Base-by-base conservation (phyloP, 202 grass and related monocot genomes). In the Saccharum hybrid region DNA sequence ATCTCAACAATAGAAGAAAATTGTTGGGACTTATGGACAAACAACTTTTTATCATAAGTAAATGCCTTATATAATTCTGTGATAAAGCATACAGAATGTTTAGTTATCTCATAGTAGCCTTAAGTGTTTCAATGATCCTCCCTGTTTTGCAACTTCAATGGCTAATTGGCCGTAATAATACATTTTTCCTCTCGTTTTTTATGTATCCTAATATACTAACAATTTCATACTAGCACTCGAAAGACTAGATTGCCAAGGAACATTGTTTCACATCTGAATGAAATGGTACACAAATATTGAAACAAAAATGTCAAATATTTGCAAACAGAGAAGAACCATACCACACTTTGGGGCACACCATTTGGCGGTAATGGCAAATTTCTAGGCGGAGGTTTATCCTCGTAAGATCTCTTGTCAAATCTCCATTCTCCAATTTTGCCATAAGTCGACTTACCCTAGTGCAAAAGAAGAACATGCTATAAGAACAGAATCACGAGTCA, bases 341-440 rank as follows among this genome's bases (percentile, higher is more conserved):
- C 92, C 95, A 98, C 92, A 66, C 95, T 98, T 71, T 90, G 77
- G 81, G 95, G 88, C 63, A 94, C 83, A 21, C 89, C 92, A 80
- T 84, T 70, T 7, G 95, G 95, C 57, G 95, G 95, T 86, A 91
- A 84, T 62, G 90, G 15, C 71, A 94, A 85, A 77, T 98, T 98
- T 82, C 80, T 91, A 62, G 87, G 90, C 74, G 90, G 92, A 77
- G 95, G 87, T 77, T 78, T 91, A 11, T 7, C 63, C 4, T 38
- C 46, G 18, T 83, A 98, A n/a, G 74, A 87, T 90, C 95, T 98
- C 88, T 94, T 98, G 86, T 98, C 92, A 91, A 98, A 94, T 63
- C 90, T 91, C 95, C 90, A 98, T 84, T 93, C 92, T 77, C 95
- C 95, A 85, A 94, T 82, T 93, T 88, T 94, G 2, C 92, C 95